A percentile compares a stretch with the other conserved stretches of the same genome.
These are phyloP conservation scores for Crithidia mellificae DNA, from an alignment of 208 protist species.

Conservation along the genomic window DNA sequence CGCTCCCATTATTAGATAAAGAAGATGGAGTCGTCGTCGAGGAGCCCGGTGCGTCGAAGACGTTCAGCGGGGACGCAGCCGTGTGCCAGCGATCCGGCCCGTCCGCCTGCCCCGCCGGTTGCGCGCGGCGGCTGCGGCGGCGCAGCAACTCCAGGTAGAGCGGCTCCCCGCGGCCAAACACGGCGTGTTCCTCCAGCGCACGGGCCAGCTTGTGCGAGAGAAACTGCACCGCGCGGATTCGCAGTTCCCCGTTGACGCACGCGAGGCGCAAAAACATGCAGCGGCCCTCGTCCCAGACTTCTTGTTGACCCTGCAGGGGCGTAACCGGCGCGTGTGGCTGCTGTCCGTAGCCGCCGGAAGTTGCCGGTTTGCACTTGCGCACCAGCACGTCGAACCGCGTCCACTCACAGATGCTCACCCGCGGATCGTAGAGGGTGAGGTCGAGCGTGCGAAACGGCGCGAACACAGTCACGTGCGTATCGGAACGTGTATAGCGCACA, in stretches of 20 bases:
- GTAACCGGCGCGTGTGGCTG: not conserved
- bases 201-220: conserved; percentile 58
- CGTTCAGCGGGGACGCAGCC: conserved; percentile 17
- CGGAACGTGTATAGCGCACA: conserved; percentile 33
- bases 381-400: conserved; percentile 73
- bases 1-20: too few species aligned
- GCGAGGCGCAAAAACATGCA: conserved; percentile 73
- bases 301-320: conserved; percentile 31
- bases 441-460: conserved; percentile 78
- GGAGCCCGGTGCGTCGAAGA: conserved; percentile 26
- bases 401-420: conserved; percentile 73
- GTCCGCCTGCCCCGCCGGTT: not conserved
- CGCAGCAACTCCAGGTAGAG: conserved; percentile 58
- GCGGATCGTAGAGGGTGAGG: conserved; percentile 53
- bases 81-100: conserved; percentile 7
- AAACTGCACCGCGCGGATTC: conserved; percentile 71
- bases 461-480: conserved; percentile 55
- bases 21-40: conserved; percentile 1
- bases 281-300: conserved; percentile 47
- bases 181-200: conserved; percentile 54
- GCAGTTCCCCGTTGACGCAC: conserved; percentile 77
- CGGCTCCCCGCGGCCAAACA: conserved; percentile 64
- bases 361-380: conserved; percentile 37
- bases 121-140: conserved; percentile 5
- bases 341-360: not conserved